Evolutionary conservation across 2,329 filamentous ascomycete species (phyloP), one percentile per base, ranked within the genome.

Genomic region (Periconia sp.): DNA sequence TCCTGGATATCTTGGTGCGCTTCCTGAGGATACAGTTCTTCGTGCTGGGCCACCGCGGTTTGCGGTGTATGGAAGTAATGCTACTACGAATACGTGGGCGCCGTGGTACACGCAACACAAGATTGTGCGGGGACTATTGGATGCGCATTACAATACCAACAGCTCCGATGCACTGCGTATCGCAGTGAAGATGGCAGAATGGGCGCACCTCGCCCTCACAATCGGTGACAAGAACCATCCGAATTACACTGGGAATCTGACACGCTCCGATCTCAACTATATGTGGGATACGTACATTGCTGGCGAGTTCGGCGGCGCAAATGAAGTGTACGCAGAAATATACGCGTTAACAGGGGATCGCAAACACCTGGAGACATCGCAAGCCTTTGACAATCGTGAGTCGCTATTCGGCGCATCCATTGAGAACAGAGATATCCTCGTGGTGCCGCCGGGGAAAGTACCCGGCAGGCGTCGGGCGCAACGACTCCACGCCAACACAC

Each of bases 71-170:
- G 57, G 55, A 19, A 19, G n/a, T 27, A 50, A 55, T 27, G 20
- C 44, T 11, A 52, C 33, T 10, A 54, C 43, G 18, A 59, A 59
- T 30, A 59, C 57, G n/a, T 59, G 57, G 57, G 57, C 57, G 11
- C 35, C 57, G n/a, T 59, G 55, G 54, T 57, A 59, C 23, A 59
- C 54, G 31, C 57, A 59, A 44, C 57, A 59, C 49, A 59, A 59
- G 55, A 59, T 57, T 40, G 55, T 59, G 18, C 47, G 52, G 17
- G 57, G 57, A 13, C 41, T 59, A 5, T 35, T 59, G 33, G 55
- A 59, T 46, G 54, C 57, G 23, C 55, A 59, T 42, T 59, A 59
- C 45, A 57, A 59, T 40, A 59, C 57, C 49, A 59, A 59, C 37
- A 59, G 41, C 31, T 45, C 54, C 1, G 46, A 59, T 40, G 57